phyloP scores from a whole-genome alignment of 2,329 filamentous ascomycete species.

The Blastomyces gilchristii region DNA sequence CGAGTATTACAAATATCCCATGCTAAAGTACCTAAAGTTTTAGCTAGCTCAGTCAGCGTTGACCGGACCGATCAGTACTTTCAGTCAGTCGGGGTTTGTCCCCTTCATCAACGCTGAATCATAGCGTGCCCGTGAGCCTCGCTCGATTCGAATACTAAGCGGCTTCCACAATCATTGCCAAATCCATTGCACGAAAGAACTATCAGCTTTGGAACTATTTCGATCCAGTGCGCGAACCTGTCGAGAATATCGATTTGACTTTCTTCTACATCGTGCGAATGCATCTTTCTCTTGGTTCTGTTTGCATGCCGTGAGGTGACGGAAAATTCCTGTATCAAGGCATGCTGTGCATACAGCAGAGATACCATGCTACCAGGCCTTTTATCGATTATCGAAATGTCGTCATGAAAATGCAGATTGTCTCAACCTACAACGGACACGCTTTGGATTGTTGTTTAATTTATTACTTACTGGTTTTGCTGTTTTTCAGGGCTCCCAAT shows the following conservation, averaged over 20 bases:
- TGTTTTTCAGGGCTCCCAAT: neutral
- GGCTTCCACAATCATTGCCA: neutral
- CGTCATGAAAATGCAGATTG: neutral
- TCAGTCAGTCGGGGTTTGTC: neutral
- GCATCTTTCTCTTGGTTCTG: neutral
- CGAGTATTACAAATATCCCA: neutral
- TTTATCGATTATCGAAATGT: neutral
- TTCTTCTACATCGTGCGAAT: neutral
- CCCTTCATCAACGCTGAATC: neutral
- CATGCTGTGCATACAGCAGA: neutral
- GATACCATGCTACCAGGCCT: neutral
- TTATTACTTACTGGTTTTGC: neutral
- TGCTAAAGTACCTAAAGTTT: neutral
- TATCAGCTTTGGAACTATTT: neutral
- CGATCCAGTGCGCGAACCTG: neutral
- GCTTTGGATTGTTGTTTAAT: neutral
- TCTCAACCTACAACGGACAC: neutral
- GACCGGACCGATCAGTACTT: neutral
- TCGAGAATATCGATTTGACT: neutral
- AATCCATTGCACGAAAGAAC: neutral
- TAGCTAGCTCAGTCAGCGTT: neutral
- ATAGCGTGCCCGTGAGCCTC: neutral
- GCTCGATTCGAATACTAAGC: neutral
- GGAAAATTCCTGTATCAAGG: neutral
- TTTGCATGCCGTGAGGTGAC: neutral